Evolutionary conservation across 306 rosid species (phyloP), one percentile per base, ranked within the genome.

Genomic region (Gleditsia sinensis): DNA sequence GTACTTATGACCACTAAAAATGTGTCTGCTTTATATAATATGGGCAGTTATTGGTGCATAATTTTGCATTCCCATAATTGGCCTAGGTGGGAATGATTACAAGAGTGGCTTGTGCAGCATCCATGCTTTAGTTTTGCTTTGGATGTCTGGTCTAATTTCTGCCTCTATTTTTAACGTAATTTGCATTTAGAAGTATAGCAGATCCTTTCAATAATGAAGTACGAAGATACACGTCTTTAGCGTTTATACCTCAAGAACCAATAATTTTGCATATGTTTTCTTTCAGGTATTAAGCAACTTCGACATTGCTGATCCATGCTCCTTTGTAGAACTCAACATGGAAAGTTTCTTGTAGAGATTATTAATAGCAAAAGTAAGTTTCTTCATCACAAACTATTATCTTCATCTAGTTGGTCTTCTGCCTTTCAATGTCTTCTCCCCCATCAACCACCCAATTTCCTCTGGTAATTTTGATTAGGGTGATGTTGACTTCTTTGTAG

Each of bases 281-380:
- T 74, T 69, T 77, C 96, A 94, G 97, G 97, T 94, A 42, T 78
- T 91, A 23, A 81, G 75, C 84, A 91, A 91, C 84, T 94, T 91
- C 0, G 91, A 94, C 85, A 91, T 94, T 81, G 79, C 94, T 1
- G 96, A 94, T 84, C 97, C 97, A 0, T 94, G 98, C 92, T 94
- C 98, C 64, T 91, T 78, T 33, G 92, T 89, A 32, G 96, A 94
- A 78, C 81, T 94, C 37, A 72, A 79, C 79, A 71, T 94, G 6
- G 90, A 85, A 82, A 86, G 86, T 67, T 82, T 94, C 57, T 62
- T 94, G 28, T 90, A 84, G 83, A 42, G 61, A 57, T 56, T 32
- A 39, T 75, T 48, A 54, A 50, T 64, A 46, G 45, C 45, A 19
- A 70, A 78, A 67, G 96, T 83, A 78, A 86, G 93, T 59, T 23